phyloP scores from a whole-genome alignment of 2,329 filamentous ascomycete species.

The Apiospora sp. region DNA sequence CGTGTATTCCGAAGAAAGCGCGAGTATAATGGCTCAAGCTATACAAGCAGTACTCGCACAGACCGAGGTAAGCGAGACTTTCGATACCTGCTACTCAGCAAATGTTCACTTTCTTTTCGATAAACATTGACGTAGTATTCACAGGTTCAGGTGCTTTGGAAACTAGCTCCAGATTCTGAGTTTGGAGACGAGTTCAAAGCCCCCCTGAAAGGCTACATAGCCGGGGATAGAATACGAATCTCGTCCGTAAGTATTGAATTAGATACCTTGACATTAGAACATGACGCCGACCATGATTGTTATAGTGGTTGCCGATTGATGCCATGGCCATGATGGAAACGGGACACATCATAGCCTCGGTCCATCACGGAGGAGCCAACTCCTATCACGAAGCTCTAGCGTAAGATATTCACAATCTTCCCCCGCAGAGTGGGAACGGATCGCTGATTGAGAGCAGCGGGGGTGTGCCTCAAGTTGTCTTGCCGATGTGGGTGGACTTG shows the following conservation, averaged over 20 bases:
- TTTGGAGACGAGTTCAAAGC: not conserved
- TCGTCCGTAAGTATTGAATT: not conserved
- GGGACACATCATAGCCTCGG: slow-evolving; percentile 23
- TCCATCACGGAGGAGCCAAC: slow-evolving; percentile 28
- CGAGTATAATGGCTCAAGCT: slow-evolving; percentile 38
- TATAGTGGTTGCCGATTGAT: slow-evolving; percentile 25
- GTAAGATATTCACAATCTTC: slow-evolving; percentile 10
- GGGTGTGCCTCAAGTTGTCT: slow-evolving; percentile 26
- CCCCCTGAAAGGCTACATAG: not conserved
- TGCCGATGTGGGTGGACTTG: slow-evolving; percentile 26
- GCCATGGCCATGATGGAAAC: slow-evolving; percentile 23
- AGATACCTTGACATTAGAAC: not conserved
- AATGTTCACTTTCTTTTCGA: slow-evolving; percentile 27
- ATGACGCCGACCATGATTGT: not conserved
- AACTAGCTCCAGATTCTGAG: slow-evolving; percentile 23
- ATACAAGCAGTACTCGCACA: slow-evolving; percentile 26
- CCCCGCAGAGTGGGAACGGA: too few relatives aligned
- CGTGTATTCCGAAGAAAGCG: slow-evolving; percentile 34
- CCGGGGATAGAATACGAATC: not conserved
- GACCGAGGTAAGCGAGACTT: not conserved
- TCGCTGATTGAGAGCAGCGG: not conserved
- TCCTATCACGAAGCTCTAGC: slow-evolving; percentile 27
- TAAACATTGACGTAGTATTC: slow-evolving; percentile 24
- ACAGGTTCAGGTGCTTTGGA: slow-evolving; percentile 46
- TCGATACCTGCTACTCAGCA: not conserved